phyloP scores from a whole-genome alignment of 345 rosid species.

The Sisymbrium irio region DNA sequence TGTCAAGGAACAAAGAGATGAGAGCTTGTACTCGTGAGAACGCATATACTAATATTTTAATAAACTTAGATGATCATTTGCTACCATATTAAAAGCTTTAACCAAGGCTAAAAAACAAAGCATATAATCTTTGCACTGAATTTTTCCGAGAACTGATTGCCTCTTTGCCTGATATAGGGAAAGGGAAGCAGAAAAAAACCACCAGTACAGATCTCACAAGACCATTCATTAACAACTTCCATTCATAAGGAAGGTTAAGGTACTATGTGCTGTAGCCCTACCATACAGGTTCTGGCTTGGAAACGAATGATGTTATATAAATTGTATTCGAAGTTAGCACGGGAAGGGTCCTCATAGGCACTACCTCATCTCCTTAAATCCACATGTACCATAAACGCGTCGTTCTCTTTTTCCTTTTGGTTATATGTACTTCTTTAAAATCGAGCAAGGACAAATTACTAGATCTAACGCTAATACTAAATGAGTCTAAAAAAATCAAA shows the following conservation, averaged over 20 bases:
- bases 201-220: neutral
- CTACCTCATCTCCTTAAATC: neutral
- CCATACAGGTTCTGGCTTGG: neutral
- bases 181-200: neutral
- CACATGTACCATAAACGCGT: neutral
- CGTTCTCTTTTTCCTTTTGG: neutral
- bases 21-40: neutral
- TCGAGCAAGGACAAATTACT: neutral
- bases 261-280: neutral
- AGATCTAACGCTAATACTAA: neutral
- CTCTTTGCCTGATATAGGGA: neutral
- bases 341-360: neutral
- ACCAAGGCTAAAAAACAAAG: neutral
- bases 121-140: neutral
- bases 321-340: neutral
- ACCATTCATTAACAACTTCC: neutral
- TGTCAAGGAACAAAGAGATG: conserved; percentile 23
- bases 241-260: neutral
- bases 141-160: neutral
- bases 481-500: neutral
- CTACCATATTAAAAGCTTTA: conserved; percentile 4
- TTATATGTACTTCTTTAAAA: neutral
- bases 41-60: neutral
- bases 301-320: neutral
- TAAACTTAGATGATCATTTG: conserved; percentile 1